A percentile compares a stretch with the other conserved stretches of the same genome.
phyloP scores from a whole-genome alignment of 2,329 filamentous ascomycete genomes.

The Fusarium phyllophilum region DNA sequence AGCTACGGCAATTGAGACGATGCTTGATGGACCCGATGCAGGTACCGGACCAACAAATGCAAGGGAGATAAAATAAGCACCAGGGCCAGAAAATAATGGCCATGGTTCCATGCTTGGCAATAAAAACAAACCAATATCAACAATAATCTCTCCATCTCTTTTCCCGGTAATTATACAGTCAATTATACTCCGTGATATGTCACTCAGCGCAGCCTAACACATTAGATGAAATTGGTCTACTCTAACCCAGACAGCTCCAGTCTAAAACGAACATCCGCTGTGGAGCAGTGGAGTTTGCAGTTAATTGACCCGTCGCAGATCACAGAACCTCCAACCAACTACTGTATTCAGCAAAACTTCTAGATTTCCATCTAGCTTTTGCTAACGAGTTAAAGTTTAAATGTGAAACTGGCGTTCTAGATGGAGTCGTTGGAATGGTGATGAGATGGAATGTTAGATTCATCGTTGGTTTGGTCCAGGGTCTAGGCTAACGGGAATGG shows the following conservation, averaged over 20 bases:
- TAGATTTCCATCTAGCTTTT: background rate
- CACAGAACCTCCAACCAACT: background rate
- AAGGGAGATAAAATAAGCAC: background rate
- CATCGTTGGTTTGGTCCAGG: background rate
- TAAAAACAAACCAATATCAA: background rate
- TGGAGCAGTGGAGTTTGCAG: constrained; percentile 12
- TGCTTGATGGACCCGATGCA: background rate
- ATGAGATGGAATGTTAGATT: background rate
- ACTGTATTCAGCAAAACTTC: background rate
- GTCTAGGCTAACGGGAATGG: constrained; percentile 7
- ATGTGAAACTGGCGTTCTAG: background rate
- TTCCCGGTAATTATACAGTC: background rate
- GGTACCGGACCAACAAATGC: constrained; percentile 1
- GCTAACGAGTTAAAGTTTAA: background rate
- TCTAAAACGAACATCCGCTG: constrained; percentile 15
- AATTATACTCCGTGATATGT: background rate
- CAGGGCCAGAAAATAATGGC: background rate
- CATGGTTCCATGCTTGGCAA: background rate
- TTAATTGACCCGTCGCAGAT: background rate
- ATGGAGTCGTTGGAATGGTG: background rate
- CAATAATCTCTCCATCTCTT: background rate
- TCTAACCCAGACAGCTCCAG: background rate
- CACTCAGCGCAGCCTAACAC: background rate
- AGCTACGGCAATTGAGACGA: background rate
- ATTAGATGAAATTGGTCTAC: background rate